Evolutionary conservation across 495 filamentous ascomycete genomes (phyloP), one percentile per base, ranked within the genome.

Genomic region (Glarea lozoyensis): DNA sequence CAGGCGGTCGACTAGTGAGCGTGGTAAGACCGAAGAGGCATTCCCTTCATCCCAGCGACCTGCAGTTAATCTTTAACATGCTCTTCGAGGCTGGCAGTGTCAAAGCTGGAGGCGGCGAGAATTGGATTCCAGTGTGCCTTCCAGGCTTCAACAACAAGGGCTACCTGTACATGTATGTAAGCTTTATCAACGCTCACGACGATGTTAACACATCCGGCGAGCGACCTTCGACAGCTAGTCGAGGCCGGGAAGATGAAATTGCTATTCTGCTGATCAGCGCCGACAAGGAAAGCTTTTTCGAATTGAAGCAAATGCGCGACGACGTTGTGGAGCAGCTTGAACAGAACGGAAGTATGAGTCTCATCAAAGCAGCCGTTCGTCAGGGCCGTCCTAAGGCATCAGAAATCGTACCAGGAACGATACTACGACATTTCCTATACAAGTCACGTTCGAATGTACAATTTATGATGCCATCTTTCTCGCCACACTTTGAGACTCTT

Each of bases 111-210:
- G 92, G 88, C 20, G 89, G 88, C 12, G 93, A 99, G 60, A 95
- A 89, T 53, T 97, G 93, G 93, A 90, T 95, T 27, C 93, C 93
- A 2, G 72, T 99, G 6, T 97, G 93, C 52, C 74, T 99, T 9
- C 93, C 93, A 9, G 89, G 88, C 4, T 99, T 99, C 67, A 99
- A 99, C 66, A 94, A 84, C 55, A 83, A 79, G 36, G 93, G 93
- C n/a, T 97, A 92, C 59, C 73, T 99, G 2, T 95, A 97, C 66
- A 96, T 96, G 86, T 99, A 96, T 58, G 90, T 97, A 59, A 92
- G 85, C 63, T 99, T 96, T 57, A 72, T 97, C 30, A 45, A 40
- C 22, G 46, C 46, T 13, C n/a, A 31, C 10, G 53, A 59, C 22
- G 45, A 40, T 24, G 42, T 35, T 13, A 43, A 33, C n/a, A 22